Evolutionary conservation across 345 rosid species (phyloP).

Genomic region (thale cress (Arabidopsis thaliana)): TAIR10.1 NC_003076.8:2206501-2207000

Average conservation of each 20-base stretch:
- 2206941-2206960: not conserved
- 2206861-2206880: slow-evolving; percentile 5
- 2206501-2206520: slow-evolving; percentile 54
- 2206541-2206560: slow-evolving; percentile 55
- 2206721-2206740: slow-evolving; percentile 49
- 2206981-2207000: not conserved
- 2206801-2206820: not conserved
- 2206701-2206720: slow-evolving; percentile 47
- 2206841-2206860: slow-evolving; percentile 36
- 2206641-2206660: slow-evolving; percentile 60
- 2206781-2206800: not conserved
- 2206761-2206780: slow-evolving; percentile 35
- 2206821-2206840: slow-evolving; percentile 15
- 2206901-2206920: not conserved
- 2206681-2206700: slow-evolving; percentile 48
- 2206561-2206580: slow-evolving; percentile 59
- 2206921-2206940: not conserved
- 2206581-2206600: slow-evolving; percentile 49
- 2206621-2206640: slow-evolving; percentile 54
- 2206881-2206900: not conserved
- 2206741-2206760: slow-evolving; percentile 43
- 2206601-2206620: slow-evolving; percentile 53
- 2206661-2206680: slow-evolving; percentile 55
- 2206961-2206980: not conserved
- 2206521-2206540: slow-evolving; percentile 47